phyloP scores from a whole-genome alignment of 176 grass and related monocot species.

The Avena atlantica region DNA sequence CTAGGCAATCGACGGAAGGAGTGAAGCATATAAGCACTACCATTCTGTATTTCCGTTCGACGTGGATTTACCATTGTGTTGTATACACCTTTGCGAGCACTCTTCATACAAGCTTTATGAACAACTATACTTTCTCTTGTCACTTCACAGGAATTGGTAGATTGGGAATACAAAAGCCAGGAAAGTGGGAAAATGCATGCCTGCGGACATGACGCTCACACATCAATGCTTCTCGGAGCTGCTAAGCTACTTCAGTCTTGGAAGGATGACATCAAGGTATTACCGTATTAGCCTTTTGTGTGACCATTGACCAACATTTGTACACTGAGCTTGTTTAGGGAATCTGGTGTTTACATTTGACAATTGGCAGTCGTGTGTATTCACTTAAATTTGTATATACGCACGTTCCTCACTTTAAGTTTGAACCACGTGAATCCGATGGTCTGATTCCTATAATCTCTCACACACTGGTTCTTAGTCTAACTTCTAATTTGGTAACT shows the following conservation, averaged over 20 bases:
- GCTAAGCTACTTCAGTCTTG: slow-evolving; percentile 29
- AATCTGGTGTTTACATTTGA: background rate
- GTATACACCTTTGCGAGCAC: background rate
- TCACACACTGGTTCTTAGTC: background rate
- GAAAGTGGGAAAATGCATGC: slow-evolving; percentile 33
- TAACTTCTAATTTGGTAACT: background rate
- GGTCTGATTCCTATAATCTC: background rate
- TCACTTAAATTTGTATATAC: background rate
- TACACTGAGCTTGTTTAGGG: background rate
- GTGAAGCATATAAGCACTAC: background rate
- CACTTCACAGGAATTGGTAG: slow-evolving; percentile 25
- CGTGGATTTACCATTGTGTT: background rate
- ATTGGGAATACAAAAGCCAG: slow-evolving; percentile 29
- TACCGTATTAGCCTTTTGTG: background rate
- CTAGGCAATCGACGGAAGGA: background rate
- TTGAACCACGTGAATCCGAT: background rate
- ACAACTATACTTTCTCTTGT: background rate
- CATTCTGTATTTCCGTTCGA: background rate
- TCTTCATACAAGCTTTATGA: background rate
- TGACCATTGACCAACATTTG: background rate
- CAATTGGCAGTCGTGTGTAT: background rate
- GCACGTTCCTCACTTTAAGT: background rate
- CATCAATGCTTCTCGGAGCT: slow-evolving; percentile 30
- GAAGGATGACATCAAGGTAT: slow-evolving; percentile 17
- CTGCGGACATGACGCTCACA: slow-evolving; percentile 26